Percentiles rank a stretch among this genome's conserved stretches.
phyloP scores from a whole-genome alignment of 306 rosid species.

The Styphnolobium japonicum region DNA sequence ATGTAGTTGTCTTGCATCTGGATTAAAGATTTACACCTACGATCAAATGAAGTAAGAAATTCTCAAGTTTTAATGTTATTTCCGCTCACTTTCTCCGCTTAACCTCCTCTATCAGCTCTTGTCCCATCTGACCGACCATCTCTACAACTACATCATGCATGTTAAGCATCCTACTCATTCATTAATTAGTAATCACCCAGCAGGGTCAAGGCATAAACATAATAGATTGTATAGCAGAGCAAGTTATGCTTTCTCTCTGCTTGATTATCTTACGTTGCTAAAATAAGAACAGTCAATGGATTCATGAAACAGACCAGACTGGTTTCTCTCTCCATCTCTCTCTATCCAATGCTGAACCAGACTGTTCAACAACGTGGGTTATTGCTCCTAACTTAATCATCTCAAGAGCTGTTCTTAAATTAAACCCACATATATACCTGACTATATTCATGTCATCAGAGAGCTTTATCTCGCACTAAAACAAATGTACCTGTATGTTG shows the following conservation, averaged over 20 bases:
- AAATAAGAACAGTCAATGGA: no score
- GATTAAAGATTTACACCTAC: not conserved
- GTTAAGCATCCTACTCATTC: not conserved
- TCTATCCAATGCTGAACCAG: not conserved
- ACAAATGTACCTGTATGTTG: not conserved
- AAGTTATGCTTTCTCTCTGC: no score
- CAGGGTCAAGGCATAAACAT: not conserved
- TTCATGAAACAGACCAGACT: no score
- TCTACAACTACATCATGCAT: not conserved
- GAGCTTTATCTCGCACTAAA: not conserved
- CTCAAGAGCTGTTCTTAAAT: not conserved
- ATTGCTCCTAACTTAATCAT: not conserved
- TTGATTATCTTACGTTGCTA: no score
- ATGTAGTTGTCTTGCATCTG: no score
- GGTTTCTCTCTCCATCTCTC: not conserved
- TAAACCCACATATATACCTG: not conserved
- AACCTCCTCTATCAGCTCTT: not conserved
- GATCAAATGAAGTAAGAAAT: not conserved
- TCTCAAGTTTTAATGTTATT: not conserved
- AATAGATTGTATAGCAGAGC: not conserved
- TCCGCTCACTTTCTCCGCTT: no score
- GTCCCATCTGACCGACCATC: not conserved
- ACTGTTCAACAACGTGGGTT: conserved; percentile 3
- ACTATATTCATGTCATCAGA: not conserved
- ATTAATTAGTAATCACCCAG: not conserved